phyloP scores from a whole-genome alignment of 2,329 filamentous ascomycete species.

The Colletotrichum sp. region DNA sequence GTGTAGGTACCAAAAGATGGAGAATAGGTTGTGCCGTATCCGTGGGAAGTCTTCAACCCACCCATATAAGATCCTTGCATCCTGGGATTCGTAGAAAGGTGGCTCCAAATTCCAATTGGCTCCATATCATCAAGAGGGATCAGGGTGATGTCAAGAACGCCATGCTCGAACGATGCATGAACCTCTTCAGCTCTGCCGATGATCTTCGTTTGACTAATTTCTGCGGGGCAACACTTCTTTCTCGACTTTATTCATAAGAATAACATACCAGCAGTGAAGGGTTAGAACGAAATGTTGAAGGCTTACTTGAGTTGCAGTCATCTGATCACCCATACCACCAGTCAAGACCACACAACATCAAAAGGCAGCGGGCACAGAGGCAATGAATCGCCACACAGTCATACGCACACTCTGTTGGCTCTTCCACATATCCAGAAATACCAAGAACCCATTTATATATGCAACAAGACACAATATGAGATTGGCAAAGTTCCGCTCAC shows the following conservation, averaged over 20 bases:
- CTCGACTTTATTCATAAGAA: not conserved
- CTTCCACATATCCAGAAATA: not conserved
- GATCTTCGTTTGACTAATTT: accelerated
- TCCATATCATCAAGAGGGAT: too few species aligned
- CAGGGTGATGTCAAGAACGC: too few species aligned
- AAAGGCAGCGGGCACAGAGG: not conserved
- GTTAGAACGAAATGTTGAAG: not conserved
- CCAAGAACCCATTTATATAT: not conserved
- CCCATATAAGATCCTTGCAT: too few species aligned
- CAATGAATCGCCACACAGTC: not conserved
- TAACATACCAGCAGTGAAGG: accelerated
- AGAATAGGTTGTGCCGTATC: too few species aligned
- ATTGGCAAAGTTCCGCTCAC: not conserved
- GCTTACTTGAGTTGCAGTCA: not conserved
- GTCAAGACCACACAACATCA: accelerated
- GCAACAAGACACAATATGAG: accelerated
- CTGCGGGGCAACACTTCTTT: not conserved
- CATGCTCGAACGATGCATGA: accelerated
- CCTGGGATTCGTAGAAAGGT: too few species aligned
- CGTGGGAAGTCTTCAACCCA: too few species aligned
- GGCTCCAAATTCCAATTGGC: too few species aligned
- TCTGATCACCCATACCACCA: not conserved
- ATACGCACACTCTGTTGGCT: too few species aligned
- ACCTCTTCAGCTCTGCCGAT: not conserved
- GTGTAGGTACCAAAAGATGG: too few species aligned